Base-by-base conservation (phyloP, 2,329 filamentous ascomycete genomes). In the Aspergillus pseudoglaucus region DNA sequence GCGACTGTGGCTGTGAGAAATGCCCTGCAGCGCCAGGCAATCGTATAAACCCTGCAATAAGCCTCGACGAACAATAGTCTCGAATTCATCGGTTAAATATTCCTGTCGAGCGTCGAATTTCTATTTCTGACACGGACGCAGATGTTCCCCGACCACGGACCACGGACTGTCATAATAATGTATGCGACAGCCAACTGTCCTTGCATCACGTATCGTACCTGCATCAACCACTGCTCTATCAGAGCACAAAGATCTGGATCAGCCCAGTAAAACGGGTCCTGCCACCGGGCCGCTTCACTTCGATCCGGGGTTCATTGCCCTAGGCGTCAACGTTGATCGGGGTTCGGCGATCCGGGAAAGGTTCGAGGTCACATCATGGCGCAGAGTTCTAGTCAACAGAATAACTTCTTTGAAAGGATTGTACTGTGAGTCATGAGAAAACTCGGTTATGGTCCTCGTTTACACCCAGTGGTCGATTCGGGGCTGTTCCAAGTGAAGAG, bases 281-380 rank as follows among this genome's bases (percentile, higher is more conserved):
- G 17, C 40, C 40, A n/a, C 40, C 40, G 40, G 37, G 15, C 37
- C 37, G 37, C 17, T 39, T 18, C 18, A 40, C 17, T 20, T 23
- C 40, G 23, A 42, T 17, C 40, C 40, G 23, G 40, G 20, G 40
- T 42, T 42, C 40, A 42, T 42, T 42, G 40, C 40, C 40, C 40
- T 17, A 25, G 20, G 40, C 40, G 12, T 42, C 14, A 39, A 30
- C 25, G 25, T 30, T 30, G 10, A 30, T 30, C 25, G 10, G 25
- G 10, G 25, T 30, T 30, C 25, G 25, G 10, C 10, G 17, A 37
- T 37, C 10, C 37, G 17, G 10, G 37, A 6, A 20, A 6, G 15
- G 20, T 3, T 12, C 37, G 18, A 30, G 17, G 9, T 39, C n/a
- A n/a, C 15, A 35, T 35, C 33, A 35, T 35, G 33, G n/a, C 9